Base-by-base conservation (phyloP, 768 basidiomycete species). In the Mrakia hoshinonis region DNA sequence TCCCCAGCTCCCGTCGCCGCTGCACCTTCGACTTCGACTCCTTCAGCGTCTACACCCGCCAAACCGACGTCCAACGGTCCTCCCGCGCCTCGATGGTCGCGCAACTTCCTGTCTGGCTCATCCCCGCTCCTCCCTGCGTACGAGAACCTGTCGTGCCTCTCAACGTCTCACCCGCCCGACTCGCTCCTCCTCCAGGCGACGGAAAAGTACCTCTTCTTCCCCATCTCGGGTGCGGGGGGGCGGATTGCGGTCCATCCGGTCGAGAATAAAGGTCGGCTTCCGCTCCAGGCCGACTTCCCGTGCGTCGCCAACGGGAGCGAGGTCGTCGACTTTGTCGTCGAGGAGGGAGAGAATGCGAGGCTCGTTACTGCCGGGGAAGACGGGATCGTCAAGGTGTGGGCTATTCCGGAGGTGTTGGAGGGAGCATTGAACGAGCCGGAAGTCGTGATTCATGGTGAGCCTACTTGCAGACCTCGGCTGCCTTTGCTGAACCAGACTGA, bases 141-240 rank as follows among this genome's bases (percentile, higher is more conserved):
- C 65, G 78, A 78, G 67, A 76, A 78, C 58, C 68, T 81, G 6
- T 76, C 78, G 11, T 74, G 77, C n/a, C 66, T 81, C 13, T 74
- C 76, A 2, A 73, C 77, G 0, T 75, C 74, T 18, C 74, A 77
- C 39, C 75, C 78, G 26, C 76, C 77, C 39, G 79, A 80, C 29
- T 78, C 78, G 10, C 74, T 73, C 49, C 73, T 81, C 24, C 76
- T 81, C 55, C 78, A 78, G 66, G 73, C 76, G 20, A 79, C 78
- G 18, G 47, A 73, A 0, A 4, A 67, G 5, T 74, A 76, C 52
- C 73, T 80, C n/a, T 77, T 81, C 75, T 81, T 79, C 74, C 81
- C 80, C 15, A 76, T 81, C 46, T 75, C 79, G 18, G 81, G 81
- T 4, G 75, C 80, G 0, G 81, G 81, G 26, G 81, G 81, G 2